Evolutionary conservation across 805 yeast genomes (phyloP).

Genomic region (Pichia eremophila): DNA sequence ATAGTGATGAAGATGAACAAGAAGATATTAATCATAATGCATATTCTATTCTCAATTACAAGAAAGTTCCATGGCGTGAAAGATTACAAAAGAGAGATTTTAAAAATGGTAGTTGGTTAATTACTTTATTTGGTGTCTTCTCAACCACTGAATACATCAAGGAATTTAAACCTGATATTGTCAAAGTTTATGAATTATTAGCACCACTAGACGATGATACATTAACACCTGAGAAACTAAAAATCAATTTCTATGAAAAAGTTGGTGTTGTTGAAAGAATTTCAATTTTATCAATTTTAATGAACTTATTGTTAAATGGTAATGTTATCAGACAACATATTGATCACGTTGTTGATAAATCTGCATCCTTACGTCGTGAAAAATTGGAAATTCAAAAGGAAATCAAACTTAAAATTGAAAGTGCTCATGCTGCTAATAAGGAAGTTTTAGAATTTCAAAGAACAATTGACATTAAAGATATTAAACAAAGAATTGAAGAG

Average conservation of each 20-base stretch:
- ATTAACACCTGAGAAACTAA: conserved; percentile 41
- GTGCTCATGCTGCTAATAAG: conserved; percentile 37
- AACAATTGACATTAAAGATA: conserved; percentile 15
- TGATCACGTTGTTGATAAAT: conserved; percentile 59
- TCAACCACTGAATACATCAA: conserved; percentile 50
- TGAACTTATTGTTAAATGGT: conserved; percentile 53
- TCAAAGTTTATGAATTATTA: conserved; percentile 38
- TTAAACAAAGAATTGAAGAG: conserved; percentile 16
- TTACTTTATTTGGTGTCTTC: conserved; percentile 64
- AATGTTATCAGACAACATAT: conserved; percentile 50
- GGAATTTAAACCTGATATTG: conserved; percentile 40
- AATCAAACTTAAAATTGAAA: conserved; percentile 42
- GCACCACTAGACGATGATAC: conserved; percentile 45
- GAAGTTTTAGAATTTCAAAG: conserved; percentile 28
- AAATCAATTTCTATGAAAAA: conserved; percentile 44
- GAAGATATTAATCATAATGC: conserved; percentile 35
- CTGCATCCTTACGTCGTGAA: conserved; percentile 53
- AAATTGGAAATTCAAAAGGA: conserved; percentile 60
- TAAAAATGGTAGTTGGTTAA: conserved; percentile 80
- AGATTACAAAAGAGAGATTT: conserved; percentile 65
- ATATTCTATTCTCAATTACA: conserved; percentile 40
- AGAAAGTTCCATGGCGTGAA: conserved; percentile 68
- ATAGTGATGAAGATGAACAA: conserved; percentile 17
- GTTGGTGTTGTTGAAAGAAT: conserved; percentile 43
- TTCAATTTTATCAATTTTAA: conserved; percentile 43